phyloP scores from a whole-genome alignment of 805 yeast genomes.

The Metschnikowia aberdeeniae region DNA sequence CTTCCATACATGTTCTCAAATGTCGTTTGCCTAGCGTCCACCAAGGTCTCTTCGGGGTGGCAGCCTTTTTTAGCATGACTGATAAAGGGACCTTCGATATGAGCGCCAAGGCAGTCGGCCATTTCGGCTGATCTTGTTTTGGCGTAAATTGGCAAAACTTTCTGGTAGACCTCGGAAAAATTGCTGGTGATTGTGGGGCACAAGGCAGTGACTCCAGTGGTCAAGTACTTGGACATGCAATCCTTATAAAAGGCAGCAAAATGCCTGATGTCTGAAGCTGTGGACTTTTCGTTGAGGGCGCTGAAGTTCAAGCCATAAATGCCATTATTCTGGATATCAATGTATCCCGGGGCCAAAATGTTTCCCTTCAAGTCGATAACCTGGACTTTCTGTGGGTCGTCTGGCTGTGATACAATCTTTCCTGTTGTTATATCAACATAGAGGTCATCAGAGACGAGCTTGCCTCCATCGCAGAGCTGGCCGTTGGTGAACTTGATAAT shows the following conservation, averaged over 20 bases:
- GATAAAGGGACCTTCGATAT: conserved; percentile 57
- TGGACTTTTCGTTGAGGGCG: conserved; percentile 25
- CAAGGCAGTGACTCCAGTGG: conserved; percentile 51
- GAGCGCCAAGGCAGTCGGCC: conserved; percentile 53
- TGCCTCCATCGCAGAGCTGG: conserved; percentile 41
- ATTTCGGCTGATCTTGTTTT: conserved; percentile 28
- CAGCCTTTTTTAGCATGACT: conserved; percentile 47
- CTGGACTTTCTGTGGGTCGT: conserved; percentile 12
- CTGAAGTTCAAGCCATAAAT: conserved; percentile 54
- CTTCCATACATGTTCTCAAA: conserved; percentile 37
- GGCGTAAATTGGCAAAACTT: conserved; percentile 43
- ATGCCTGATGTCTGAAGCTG: conserved; percentile 26
- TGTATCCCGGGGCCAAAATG: conserved; percentile 51
- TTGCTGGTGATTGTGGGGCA: conserved; percentile 58
- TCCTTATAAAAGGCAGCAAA: conserved; percentile 38
- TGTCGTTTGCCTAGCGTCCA: conserved; percentile 26
- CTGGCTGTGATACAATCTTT: conserved; percentile 32
- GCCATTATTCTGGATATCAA: conserved; percentile 58
- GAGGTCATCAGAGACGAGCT: conserved; percentile 33
- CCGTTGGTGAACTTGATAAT: conserved; percentile 39
- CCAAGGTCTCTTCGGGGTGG: conserved; percentile 45
- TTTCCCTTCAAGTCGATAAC: conserved; percentile 45
- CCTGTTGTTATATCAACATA: conserved; percentile 42
- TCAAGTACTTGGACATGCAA: conserved; percentile 43
- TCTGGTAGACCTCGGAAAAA: conserved; percentile 45